A percentile compares a stretch with the other conserved stretches of the same genome.
phyloP scores from a whole-genome alignment of 805 yeast species.

The Wickerhamiella brachini region DNA sequence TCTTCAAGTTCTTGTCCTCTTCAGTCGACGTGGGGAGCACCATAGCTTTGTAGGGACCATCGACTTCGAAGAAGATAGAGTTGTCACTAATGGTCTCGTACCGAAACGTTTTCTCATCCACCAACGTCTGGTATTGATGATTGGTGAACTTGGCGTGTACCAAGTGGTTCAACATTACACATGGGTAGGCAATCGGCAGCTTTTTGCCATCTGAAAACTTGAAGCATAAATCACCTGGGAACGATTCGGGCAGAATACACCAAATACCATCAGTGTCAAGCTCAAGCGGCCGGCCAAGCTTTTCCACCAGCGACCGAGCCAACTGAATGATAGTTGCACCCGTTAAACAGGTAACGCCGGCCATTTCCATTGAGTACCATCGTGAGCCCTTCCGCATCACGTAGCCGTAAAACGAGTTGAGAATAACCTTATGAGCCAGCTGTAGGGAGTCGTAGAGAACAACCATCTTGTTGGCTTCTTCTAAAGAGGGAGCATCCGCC shows the following conservation, averaged over 20 bases:
- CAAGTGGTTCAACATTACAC: conserved; percentile 86
- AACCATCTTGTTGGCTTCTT: conserved; percentile 89
- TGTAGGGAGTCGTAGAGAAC: conserved; percentile 90
- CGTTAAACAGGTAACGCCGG: conserved; percentile 95
- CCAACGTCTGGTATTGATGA: conserved; percentile 81
- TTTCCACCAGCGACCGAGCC: conserved; percentile 84
- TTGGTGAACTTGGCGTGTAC: conserved; percentile 89
- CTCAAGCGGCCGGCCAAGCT: conserved; percentile 90
- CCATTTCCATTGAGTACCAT: conserved; percentile 99
- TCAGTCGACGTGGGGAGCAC: conserved; percentile 92
- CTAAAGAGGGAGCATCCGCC: conserved; percentile 46
- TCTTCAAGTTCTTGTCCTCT: conserved; percentile 92
- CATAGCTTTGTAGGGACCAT: conserved; percentile 98
- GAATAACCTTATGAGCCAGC: conserved; percentile 90
- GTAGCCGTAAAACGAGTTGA: conserved; percentile 93
- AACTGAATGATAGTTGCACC: conserved; percentile 97
- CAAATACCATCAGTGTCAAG: conserved; percentile 98
- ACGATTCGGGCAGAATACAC: conserved; percentile 90
- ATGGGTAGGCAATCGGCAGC: conserved; percentile 73
- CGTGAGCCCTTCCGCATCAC: conserved; percentile 98
- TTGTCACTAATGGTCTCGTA: conserved; percentile 78
- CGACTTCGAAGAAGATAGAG: conserved; percentile 94
- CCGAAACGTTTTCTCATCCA: conserved; percentile 47
- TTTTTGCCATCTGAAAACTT: conserved; percentile 65
- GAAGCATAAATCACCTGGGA: conserved; percentile 78